A percentile compares a stretch with the other conserved stretches of the same genome.
Evolutionary conservation across 306 rosid genomes (phyloP).

Genomic region (Pyrus betulifolia): DNA sequence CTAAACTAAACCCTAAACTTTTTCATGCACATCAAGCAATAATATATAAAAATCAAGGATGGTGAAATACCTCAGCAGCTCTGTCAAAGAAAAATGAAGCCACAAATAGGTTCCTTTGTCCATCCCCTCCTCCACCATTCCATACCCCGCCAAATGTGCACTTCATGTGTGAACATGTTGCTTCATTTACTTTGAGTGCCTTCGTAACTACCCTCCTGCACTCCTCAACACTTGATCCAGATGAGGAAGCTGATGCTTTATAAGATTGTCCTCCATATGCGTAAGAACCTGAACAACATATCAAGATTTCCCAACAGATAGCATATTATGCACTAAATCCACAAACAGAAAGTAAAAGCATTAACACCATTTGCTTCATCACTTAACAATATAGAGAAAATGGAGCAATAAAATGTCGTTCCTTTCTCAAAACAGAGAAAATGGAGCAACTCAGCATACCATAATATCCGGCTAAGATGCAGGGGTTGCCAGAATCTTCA

Average conservation of each 20-base stretch:
- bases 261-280: constrained; percentile 61
- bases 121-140: constrained; percentile 99
- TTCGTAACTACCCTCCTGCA: constrained; percentile 55
- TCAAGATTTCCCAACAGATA: neutral
- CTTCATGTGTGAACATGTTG: constrained; percentile 75
- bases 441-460: constrained; percentile 40
- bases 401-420: neutral
- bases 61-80: constrained; percentile 75
- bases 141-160: constrained; percentile 96
- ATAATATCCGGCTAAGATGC: constrained; percentile 66
- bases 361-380: neutral
- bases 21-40: neutral
- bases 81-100: constrained; percentile 99
- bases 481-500: constrained; percentile 64
- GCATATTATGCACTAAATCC: neutral
- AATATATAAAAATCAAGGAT: neutral
- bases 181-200: constrained; percentile 78
- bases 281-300: constrained; percentile 45
- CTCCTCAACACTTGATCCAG: constrained; percentile 70
- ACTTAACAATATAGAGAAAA: neutral
- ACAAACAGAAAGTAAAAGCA: neutral
- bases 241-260: constrained; percentile 49
- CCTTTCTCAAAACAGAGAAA: neutral
- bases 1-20: constrained; percentile 4
- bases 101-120: constrained; percentile 81